phyloP scores from a whole-genome alignment of 2,329 filamentous ascomycete genomes.

The Trichoderma koningii region DNA sequence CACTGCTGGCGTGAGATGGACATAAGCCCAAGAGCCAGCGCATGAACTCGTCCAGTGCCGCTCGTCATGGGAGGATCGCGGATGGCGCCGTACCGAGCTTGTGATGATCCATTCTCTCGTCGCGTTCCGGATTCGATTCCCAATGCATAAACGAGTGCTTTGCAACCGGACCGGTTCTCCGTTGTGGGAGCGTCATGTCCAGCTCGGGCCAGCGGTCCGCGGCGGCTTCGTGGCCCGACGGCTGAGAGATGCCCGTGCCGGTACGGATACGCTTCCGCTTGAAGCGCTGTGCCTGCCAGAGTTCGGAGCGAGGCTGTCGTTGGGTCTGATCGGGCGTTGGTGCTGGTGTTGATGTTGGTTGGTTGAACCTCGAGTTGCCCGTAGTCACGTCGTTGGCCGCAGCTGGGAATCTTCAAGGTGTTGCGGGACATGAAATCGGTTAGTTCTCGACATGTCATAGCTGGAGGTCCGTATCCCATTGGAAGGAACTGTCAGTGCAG shows the following conservation, averaged over 20 bases:
- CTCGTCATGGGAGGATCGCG: not conserved
- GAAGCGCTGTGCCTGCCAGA: conserved; percentile 9
- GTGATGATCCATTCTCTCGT: not conserved
- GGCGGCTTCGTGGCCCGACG: conserved; percentile 1
- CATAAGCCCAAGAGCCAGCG: not conserved
- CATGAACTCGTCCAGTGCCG: no score
- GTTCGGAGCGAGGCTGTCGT: not conserved
- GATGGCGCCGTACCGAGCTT: not conserved
- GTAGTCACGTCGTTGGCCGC: not conserved
- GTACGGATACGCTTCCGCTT: not conserved
- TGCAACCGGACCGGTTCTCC: no score
- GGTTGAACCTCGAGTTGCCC: not conserved
- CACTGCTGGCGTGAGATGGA: not conserved
- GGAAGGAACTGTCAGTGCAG: no score
- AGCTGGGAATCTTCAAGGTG: no score
- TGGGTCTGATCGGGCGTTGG: not conserved
- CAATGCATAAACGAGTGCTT: no score
- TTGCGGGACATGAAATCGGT: not conserved
- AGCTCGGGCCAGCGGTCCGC: not conserved
- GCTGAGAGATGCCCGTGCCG: not conserved
- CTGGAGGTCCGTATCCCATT: no score
- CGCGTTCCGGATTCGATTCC: not conserved
- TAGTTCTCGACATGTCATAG: no score
- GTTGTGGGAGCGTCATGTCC: not conserved
- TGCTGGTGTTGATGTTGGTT: not conserved